Conservation (phyloP, 2,329 filamentous ascomycete genomes). For the Penicillium griseofulvum region DNA sequence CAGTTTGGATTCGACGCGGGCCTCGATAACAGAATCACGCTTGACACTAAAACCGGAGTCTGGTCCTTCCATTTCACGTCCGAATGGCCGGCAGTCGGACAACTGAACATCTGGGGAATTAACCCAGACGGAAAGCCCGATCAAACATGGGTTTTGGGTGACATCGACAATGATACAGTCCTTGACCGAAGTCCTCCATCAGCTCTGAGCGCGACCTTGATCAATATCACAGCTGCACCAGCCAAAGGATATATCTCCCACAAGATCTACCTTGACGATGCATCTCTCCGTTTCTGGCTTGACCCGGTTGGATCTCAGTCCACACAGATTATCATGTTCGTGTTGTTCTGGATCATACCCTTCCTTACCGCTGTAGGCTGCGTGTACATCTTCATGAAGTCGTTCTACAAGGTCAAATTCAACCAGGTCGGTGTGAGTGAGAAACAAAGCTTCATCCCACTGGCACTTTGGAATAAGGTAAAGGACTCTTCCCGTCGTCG, state of each 20-base stretch:
- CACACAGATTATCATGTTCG: slow-evolving; percentile 53
- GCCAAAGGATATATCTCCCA: slow-evolving; percentile 56
- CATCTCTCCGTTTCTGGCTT: slow-evolving; percentile 50
- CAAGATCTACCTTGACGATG: slow-evolving; percentile 57
- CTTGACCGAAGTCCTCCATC: slow-evolving; percentile 62
- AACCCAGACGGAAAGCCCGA: slow-evolving; percentile 63
- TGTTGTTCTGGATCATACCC: slow-evolving; percentile 57
- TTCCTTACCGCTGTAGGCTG: slow-evolving; percentile 49
- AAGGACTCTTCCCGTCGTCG: slow-evolving; percentile 26
- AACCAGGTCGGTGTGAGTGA: slow-evolving; percentile 57
- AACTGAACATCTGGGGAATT: slow-evolving; percentile 66
- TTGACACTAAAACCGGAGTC: slow-evolving; percentile 45
- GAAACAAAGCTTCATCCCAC: slow-evolving; percentile 43
- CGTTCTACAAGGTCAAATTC: slow-evolving; percentile 64
- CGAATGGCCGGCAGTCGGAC: slow-evolving; percentile 62
- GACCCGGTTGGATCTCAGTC: slow-evolving; percentile 53
- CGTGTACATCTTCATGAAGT: slow-evolving; percentile 58
- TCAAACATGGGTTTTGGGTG: slow-evolving; percentile 57
- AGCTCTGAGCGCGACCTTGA: slow-evolving; percentile 53
- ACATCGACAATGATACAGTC: slow-evolving; percentile 59
- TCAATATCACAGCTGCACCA: slow-evolving; percentile 59
- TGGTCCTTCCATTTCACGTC: slow-evolving; percentile 62
- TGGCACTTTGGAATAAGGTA: slow-evolving; percentile 38
- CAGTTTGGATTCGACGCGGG: slow-evolving; percentile 63
- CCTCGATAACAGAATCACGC: slow-evolving; percentile 52